Base-by-base conservation (phyloP, 1,284 basidiomycete genomes). In the Ceratorhiza oryzae-sativae region DNA sequence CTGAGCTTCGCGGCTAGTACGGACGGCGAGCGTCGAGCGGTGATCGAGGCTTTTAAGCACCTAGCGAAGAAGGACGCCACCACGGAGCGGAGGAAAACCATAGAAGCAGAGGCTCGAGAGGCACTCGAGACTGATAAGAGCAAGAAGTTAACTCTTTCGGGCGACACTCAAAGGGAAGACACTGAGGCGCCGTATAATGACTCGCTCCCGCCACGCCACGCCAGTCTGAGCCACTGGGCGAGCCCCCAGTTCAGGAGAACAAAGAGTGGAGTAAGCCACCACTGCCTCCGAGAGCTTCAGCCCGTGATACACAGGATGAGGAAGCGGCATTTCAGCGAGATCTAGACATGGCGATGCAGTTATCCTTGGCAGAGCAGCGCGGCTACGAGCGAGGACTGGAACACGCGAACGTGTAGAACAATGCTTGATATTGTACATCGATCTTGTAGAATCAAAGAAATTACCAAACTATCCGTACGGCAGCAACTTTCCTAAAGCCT, bases 41-140 rank as follows among this genome's bases (percentile, higher is more conserved):
- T 86, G 18, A 67, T 85, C 18, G 75, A 77, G 36, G 76, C 73
- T 32, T 87, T 85, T 77, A 78, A 82, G 30, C 79, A 80, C 6
- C 76, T 81, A 30, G 80, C 80, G 67, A 73, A 56, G 41, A 70
- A 56, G 20, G 68, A 72, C 20, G 78, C 78, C 10, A 77, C 79
- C 2, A 76, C 78, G 27, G 79, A 80, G 55, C 77, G 85, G 71
- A 79, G 79, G 74, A 75, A 75, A 3, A 60, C 59, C 3, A 59
- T 72, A 55, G 71, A 63, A 23, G 56, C 53, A 8, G 63, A 72
- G 63, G 71, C 58, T 15, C 32, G 27, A 23, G 56, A 68, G 15
- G 45, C 67, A 36, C 56, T 60, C 15, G 20, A 72, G 32, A 48
- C 42, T 30, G 46, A 48, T n/a, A 58, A 56, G 25, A 55, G 70